Evolutionary conservation across 2,329 filamentous ascomycete species (phyloP).

Genomic region (Cladosporium cucumerinum): DNA sequence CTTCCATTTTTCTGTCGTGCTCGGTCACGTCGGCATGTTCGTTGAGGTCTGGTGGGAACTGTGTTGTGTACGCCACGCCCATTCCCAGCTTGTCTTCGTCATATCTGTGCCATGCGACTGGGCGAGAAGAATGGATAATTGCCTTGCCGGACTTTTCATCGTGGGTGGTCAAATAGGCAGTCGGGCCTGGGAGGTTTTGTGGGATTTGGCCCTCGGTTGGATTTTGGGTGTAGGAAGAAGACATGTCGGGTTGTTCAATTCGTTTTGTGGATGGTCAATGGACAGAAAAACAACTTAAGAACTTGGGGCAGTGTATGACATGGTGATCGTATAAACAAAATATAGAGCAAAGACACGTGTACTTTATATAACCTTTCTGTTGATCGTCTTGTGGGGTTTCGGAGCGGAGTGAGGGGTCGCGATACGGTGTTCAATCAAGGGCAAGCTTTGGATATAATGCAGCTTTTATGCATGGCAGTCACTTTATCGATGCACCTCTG

Average conservation of each 20-base stretch:
- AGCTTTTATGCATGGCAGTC: neutral
- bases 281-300: neutral
- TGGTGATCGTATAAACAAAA: neutral
- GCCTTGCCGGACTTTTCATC: slow-evolving; percentile 32
- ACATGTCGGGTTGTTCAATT: neutral
- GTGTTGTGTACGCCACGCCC: slow-evolving; percentile 51
- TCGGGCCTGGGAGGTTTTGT: slow-evolving; percentile 31
- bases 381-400: neutral
- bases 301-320: neutral
- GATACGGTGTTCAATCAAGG: neutral
- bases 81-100: slow-evolving; percentile 48
- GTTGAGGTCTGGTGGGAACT: slow-evolving; percentile 48
- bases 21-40: slow-evolving; percentile 46
- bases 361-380: slow-evolving; percentile 5
- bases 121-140: slow-evolving; percentile 32
- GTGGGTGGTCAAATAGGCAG: slow-evolving; percentile 36
- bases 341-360: neutral
- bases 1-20: slow-evolving; percentile 44
- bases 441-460: neutral
- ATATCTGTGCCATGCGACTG: slow-evolving; percentile 34
- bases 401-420: slow-evolving; percentile 9
- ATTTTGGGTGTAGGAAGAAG: slow-evolving; percentile 19
- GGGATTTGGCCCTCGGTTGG: slow-evolving; percentile 32
- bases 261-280: neutral
- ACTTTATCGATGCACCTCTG: neutral